These are phyloP conservation scores for Neocatenulostroma microsporum DNA, from an alignment of 2,329 filamentous ascomycete genomes.

Conservation along the genomic window DNA sequence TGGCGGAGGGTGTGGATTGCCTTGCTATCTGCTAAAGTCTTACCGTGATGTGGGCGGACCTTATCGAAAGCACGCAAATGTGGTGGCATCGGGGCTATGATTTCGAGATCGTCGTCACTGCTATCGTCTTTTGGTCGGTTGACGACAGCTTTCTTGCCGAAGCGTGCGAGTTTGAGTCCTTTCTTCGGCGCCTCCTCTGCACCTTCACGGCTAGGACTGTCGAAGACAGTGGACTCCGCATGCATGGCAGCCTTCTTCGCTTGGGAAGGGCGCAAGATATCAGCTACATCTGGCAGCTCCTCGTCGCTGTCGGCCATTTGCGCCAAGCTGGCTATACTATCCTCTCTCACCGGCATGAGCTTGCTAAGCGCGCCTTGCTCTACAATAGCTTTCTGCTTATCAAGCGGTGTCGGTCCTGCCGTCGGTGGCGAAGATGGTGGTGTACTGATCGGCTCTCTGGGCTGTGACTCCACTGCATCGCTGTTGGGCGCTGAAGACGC, in stretches of 20 bases:
- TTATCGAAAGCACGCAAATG: conserved; percentile 30
- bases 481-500: conserved; percentile 25
- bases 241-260: background rate
- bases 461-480: conserved; percentile 17
- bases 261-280: conserved; percentile 25
- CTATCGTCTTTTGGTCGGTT: conserved; percentile 15
- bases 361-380: conserved; percentile 28
- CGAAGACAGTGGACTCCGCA: background rate
- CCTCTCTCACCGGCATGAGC: conserved; percentile 23
- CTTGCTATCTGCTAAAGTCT: conserved; percentile 20
- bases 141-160: conserved; percentile 24
- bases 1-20: conserved; percentile 29
- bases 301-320: conserved; percentile 18
- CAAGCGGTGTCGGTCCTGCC: conserved; percentile 26
- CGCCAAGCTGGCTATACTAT: conserved; percentile 21
- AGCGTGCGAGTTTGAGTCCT: conserved; percentile 25
- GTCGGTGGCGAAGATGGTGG: conserved; percentile 40
- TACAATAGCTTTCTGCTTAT: conserved; percentile 25
- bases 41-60: conserved; percentile 18
- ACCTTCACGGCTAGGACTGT: no score
- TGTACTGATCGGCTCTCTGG: conserved; percentile 24
- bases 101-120: conserved; percentile 55
- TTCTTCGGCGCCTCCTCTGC: conserved; percentile 1
- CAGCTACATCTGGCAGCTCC: conserved; percentile 20
- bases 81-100: conserved; percentile 39